phyloP scores from a whole-genome alignment of 2,329 filamentous ascomycete genomes.

The Clonostachys sp. region DNA sequence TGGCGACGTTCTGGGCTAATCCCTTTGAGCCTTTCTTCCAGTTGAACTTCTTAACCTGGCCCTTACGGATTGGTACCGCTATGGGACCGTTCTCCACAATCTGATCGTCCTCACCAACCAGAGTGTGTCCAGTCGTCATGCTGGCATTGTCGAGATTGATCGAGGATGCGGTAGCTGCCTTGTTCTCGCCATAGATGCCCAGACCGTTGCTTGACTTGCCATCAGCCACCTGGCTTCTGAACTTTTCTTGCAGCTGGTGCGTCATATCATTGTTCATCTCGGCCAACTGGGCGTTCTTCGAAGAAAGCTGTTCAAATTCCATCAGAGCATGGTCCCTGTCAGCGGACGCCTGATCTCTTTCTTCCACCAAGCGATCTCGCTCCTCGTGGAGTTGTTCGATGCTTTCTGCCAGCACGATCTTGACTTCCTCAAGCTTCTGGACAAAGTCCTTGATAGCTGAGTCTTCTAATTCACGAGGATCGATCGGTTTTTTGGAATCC shows the following conservation, averaged over 20 bases:
- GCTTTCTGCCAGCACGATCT: constrained; percentile 49
- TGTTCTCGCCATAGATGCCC: constrained; percentile 51
- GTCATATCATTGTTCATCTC: constrained; percentile 96
- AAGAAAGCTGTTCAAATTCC: constrained; percentile 91
- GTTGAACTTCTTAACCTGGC: constrained; percentile 93
- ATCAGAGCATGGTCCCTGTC: constrained; percentile 91
- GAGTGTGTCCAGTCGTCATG: constrained; percentile 51
- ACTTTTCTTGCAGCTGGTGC: constrained; percentile 87
- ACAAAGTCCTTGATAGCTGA: constrained; percentile 90
- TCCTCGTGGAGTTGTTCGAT: constrained; percentile 63
- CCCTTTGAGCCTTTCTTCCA: constrained; percentile 97
- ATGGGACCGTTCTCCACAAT: constrained; percentile 75
- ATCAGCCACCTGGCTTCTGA: constrained; percentile 67
- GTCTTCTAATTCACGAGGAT: constrained; percentile 79
- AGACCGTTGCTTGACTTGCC: constrained; percentile 46
- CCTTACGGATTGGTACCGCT: constrained; percentile 91
- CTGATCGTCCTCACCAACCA: constrained; percentile 59
- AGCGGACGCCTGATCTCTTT: constrained; percentile 75
- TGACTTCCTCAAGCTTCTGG: constrained; percentile 62
- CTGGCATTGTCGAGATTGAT: constrained; percentile 48
- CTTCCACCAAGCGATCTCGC: constrained; percentile 77
- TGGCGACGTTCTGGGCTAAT: constrained; percentile 88
- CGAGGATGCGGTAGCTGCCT: constrained; percentile 44
- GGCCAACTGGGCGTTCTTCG: constrained; percentile 89
- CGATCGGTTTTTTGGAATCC: constrained; percentile 73